Evolutionary conservation across 1,139 yeast species (phyloP).

Genomic region (Candida smagusa): DNA sequence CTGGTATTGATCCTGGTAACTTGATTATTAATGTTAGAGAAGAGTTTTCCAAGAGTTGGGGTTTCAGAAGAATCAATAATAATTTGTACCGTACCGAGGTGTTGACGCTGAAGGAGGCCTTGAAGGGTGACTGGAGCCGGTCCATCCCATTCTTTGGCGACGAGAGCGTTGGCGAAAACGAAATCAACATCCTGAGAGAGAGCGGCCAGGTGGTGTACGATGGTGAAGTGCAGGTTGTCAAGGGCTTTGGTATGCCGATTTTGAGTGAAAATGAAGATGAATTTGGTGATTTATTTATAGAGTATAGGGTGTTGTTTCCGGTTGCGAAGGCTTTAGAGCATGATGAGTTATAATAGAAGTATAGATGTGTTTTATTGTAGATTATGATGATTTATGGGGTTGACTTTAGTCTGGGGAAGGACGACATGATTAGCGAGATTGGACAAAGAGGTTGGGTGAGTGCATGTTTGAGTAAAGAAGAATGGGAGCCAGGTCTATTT

Average conservation of each 20-base stretch:
- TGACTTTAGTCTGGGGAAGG: too few relatives aligned
- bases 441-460: too few relatives aligned
- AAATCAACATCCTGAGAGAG: conserved; percentile 45
- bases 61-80: conserved; percentile 77
- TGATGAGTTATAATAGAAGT: conserved; percentile 15
- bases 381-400: too few relatives aligned
- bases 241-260: conserved; percentile 85
- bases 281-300: conserved; percentile 74
- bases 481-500: too few relatives aligned
- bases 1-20: conserved; percentile 83
- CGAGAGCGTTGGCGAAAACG: conserved; percentile 34
- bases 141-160: conserved; percentile 63
- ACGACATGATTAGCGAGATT: too few relatives aligned
- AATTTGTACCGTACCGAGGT: conserved; percentile 81
- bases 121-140: conserved; percentile 77
- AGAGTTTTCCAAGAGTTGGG: conserved; percentile 57
- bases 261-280: conserved; percentile 37
- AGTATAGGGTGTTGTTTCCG: conserved; percentile 58
- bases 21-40: conserved; percentile 59
- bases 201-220: conserved; percentile 51
- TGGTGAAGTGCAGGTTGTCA: conserved; percentile 69
- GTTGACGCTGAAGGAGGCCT: conserved; percentile 67
- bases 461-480: too few relatives aligned
- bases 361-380: too few relatives aligned
- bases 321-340: conserved; percentile 22